Conservation (phyloP, 208 protist genomes). For the Wallacemonas rigidus region DNA sequence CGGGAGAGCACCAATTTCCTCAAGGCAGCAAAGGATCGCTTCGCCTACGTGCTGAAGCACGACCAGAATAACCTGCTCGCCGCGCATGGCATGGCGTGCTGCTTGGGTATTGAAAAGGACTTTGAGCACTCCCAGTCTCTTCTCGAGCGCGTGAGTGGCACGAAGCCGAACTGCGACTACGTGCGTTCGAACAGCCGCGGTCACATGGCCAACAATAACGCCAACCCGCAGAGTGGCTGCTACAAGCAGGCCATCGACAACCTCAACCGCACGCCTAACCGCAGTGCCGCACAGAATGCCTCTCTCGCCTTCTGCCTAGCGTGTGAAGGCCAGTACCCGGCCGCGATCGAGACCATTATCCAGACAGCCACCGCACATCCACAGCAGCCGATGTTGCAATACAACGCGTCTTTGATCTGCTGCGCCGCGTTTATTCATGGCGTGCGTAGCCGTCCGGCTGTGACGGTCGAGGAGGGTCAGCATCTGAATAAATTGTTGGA, state of each 20-base stretch:
- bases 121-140: slow-evolving; percentile 68
- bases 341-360: slow-evolving; percentile 59
- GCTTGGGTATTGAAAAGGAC: slow-evolving; percentile 63
- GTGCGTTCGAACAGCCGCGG: slow-evolving; percentile 45
- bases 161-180: slow-evolving; percentile 57
- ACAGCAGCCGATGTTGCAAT: slow-evolving; percentile 48
- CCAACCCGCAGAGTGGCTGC: slow-evolving; percentile 69
- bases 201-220: slow-evolving; percentile 66
- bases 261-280: slow-evolving; percentile 34
- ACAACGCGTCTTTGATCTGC: slow-evolving; percentile 74
- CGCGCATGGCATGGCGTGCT: slow-evolving; percentile 84
- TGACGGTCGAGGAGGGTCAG: slow-evolving; percentile 45
- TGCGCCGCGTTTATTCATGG: slow-evolving; percentile 65
- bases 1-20: slow-evolving; percentile 47
- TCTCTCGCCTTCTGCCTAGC: slow-evolving; percentile 78
- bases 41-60: slow-evolving; percentile 49
- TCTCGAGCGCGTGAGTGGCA: slow-evolving; percentile 72
- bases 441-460: slow-evolving; percentile 31
- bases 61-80: slow-evolving; percentile 79
- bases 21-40: slow-evolving; percentile 51
- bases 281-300: slow-evolving; percentile 56
- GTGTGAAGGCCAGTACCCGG: slow-evolving; percentile 48
- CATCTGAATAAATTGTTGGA: slow-evolving; percentile 43
- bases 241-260: slow-evolving; percentile 86
- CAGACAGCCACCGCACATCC: slow-evolving; percentile 24